phyloP scores from a whole-genome alignment of 768 basidiomycete genomes.

The Lepiota venenata region DNA sequence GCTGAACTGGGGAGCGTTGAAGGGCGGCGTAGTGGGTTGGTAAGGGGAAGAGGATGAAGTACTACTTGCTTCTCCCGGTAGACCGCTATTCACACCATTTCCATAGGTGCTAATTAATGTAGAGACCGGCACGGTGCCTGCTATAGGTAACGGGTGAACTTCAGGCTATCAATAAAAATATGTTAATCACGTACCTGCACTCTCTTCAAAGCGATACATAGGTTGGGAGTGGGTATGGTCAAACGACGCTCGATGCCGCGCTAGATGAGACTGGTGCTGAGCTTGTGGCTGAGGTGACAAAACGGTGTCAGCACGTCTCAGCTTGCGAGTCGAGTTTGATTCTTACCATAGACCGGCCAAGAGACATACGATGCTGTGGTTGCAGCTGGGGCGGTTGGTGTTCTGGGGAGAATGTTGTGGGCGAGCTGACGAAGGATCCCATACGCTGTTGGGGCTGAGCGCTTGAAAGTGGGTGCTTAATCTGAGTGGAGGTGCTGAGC shows the following conservation, averaged over 20 bases:
- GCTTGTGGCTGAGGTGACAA: not conserved
- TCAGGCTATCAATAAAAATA: too few relatives aligned
- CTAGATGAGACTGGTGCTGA: not conserved
- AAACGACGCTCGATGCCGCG: not conserved
- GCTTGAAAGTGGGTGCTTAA: not conserved
- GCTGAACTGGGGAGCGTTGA: conserved; percentile 1
- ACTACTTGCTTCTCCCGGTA: not conserved
- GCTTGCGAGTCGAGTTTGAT: too few relatives aligned
- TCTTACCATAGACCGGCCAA: not conserved
- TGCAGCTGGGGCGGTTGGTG: not conserved
- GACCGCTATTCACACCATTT: not conserved
- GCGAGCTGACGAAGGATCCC: not conserved
- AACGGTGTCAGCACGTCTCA: not conserved
- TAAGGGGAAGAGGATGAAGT: conserved; percentile 5
- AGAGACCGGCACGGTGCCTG: too few relatives aligned
- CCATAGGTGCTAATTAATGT: not conserved
- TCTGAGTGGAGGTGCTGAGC: not conserved
- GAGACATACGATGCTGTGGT: not conserved
- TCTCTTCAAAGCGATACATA: conserved; percentile 7
- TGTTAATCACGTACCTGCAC: not conserved
- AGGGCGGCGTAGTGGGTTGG: not conserved
- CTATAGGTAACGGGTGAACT: too few relatives aligned
- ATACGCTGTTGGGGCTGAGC: not conserved
- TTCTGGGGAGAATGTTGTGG: not conserved
- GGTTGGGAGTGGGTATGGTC: conserved; percentile 1